Conservation (phyloP, 768 basidiomycete genomes). For the Tylopilus vinaceipallidus region DNA sequence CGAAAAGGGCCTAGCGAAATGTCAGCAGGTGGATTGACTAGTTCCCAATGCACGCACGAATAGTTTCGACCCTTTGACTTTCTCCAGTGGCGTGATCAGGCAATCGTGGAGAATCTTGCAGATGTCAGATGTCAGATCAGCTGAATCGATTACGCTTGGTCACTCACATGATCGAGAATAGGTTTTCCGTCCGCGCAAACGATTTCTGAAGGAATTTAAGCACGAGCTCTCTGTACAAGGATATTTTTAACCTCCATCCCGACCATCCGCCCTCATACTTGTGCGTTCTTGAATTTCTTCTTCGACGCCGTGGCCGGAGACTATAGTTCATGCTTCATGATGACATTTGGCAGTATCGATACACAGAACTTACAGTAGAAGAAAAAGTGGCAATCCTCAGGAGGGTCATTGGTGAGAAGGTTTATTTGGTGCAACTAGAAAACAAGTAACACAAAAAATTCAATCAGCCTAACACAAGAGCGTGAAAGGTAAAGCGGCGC, state of each 20-base stretch:
- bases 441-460: background rate
- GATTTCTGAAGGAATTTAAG: conserved; percentile 15
- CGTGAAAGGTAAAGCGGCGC: conserved; percentile 6
- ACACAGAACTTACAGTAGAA: conserved; percentile 47
- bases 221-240: background rate
- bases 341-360: too few relatives aligned
- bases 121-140: conserved; percentile 4
- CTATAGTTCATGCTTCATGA: background rate
- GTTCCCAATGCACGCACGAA: conserved; percentile 11
- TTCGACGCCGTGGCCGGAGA: conserved; percentile 19
- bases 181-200: conserved; percentile 16
- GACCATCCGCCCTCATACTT: conserved; percentile 42
- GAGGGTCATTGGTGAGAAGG: conserved; percentile 40
- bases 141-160: background rate
- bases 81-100: conserved; percentile 18
- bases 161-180: conserved; percentile 24
- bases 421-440: conserved; percentile 40
- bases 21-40: background rate
- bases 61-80: conserved; percentile 15
- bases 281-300: conserved; percentile 25
- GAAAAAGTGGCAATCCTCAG: conserved; percentile 46
- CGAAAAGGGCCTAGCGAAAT: conserved; percentile 24
- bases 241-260: conserved; percentile 42
- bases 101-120: conserved; percentile 19
- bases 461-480: background rate